phyloP scores from a whole-genome alignment of 2,329 filamentous ascomycete genomes.

The Herpotrichia juniperi region DNA sequence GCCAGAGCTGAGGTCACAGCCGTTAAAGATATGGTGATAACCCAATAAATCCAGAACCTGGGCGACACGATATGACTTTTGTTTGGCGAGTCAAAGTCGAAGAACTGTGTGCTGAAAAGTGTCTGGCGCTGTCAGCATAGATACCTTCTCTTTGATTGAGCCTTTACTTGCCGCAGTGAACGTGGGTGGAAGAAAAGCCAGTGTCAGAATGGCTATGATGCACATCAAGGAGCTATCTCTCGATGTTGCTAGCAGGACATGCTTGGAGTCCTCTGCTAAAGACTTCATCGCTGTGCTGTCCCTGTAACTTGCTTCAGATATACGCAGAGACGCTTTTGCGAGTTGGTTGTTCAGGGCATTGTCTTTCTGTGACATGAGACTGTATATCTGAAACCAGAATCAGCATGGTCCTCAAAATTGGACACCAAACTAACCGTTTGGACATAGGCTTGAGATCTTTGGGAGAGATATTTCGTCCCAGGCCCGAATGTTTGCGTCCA shows the following conservation, averaged over 20 bases:
- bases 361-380: conserved; percentile 21
- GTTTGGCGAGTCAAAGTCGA: conserved; percentile 1
- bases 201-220: conserved; percentile 16
- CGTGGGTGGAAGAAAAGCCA: conserved; percentile 17
- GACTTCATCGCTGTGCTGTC: conserved; percentile 8
- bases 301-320: conserved; percentile 9
- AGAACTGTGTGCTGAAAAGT: conserved; percentile 9
- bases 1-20: not conserved
- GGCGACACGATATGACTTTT: not conserved
- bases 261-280: conserved; percentile 17
- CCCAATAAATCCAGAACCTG: conserved; percentile 6
- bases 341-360: conserved; percentile 15
- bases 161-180: conserved; percentile 16
- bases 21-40: conserved; percentile 5
- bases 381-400: conserved; percentile 14
- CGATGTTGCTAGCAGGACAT: conserved; percentile 11
- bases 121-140: conserved; percentile 2
- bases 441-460: conserved; percentile 9
- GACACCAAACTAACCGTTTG: not conserved
- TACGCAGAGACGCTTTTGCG: conserved; percentile 10
- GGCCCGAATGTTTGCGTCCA: conserved; percentile 7
- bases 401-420: not conserved
- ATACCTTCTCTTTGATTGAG: not conserved
- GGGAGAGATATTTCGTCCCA: conserved; percentile 4
- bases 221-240: conserved; percentile 13